Evolutionary conservation across 1,284 basidiomycete species (phyloP).

Genomic region (Ustilago bromivora): DNA sequence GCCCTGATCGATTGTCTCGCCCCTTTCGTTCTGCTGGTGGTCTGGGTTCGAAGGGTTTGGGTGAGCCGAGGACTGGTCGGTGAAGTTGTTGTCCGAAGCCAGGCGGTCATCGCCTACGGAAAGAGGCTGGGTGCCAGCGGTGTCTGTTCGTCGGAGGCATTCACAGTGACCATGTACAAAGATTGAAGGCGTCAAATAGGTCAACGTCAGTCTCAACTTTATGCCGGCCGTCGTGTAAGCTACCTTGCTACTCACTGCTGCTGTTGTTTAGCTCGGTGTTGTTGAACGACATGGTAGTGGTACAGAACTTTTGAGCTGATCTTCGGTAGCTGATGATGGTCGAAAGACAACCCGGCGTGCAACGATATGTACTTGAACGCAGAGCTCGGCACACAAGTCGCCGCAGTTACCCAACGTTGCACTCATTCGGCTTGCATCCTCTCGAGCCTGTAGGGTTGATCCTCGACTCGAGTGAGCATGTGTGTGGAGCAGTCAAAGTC

Average conservation of each 20-base stretch:
- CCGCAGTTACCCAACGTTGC: too few relatives aligned
- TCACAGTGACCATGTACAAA: neutral
- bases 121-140: conserved; percentile 32
- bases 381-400: too few relatives aligned
- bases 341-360: neutral
- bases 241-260: conserved; percentile 24
- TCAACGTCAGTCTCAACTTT: neutral
- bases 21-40: conserved; percentile 22
- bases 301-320: neutral
- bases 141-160: conserved; percentile 13
- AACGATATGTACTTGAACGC: neutral
- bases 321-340: neutral
- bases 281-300: conserved; percentile 19
- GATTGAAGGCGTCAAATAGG: neutral
- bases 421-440: too few relatives aligned
- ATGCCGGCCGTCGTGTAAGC: neutral
- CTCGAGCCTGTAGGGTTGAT: too few relatives aligned
- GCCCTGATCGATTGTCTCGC: conserved; percentile 45
- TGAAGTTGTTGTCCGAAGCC: conserved; percentile 48
- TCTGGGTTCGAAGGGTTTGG: conserved; percentile 31
- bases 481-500: conserved; percentile 3
- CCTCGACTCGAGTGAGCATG: neutral
- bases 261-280: conserved; percentile 16
- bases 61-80: conserved; percentile 34
- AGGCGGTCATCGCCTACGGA: conserved; percentile 43